Conservation (phyloP, 805 yeast genomes). For the Starmerella floricola region DNA sequence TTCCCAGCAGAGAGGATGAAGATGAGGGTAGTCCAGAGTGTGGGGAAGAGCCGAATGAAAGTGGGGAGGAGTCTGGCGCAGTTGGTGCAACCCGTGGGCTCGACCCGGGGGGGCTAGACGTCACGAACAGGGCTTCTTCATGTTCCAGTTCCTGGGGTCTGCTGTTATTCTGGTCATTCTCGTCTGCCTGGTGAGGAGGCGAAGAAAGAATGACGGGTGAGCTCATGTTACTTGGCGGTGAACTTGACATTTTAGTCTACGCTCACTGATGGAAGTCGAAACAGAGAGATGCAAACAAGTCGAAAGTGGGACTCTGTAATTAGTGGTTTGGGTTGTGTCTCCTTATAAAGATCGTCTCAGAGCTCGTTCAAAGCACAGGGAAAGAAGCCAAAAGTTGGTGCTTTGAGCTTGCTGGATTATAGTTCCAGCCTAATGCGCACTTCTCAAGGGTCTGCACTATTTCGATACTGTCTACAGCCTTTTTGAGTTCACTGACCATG, state of each 20-base stretch:
- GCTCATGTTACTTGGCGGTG: conserved; percentile 18
- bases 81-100: conserved; percentile 2
- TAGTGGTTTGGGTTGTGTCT: conserved; percentile 5
- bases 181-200: background rate
- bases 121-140: conserved; percentile 11
- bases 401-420: too few species aligned
- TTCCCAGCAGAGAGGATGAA: conserved; percentile 10
- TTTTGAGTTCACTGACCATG: too few species aligned
- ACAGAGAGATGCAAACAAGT: background rate
- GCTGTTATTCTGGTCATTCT: background rate
- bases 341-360: too few species aligned
- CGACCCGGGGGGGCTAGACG: conserved; percentile 16
- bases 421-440: too few species aligned
- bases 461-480: too few species aligned
- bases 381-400: too few species aligned
- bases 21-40: conserved; percentile 11
- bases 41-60: conserved; percentile 20
- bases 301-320: background rate
- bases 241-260: conserved; percentile 9
- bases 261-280: too few species aligned
- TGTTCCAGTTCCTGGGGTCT: background rate
- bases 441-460: too few species aligned
- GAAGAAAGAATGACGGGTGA: conserved; percentile 17
- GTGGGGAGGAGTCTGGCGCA: conserved; percentile 18
- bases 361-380: too few species aligned